Evolutionary conservation across 768 basidiomycete species (phyloP), one percentile per base, ranked within the genome.

Genomic region (Collybia sordida): DNA sequence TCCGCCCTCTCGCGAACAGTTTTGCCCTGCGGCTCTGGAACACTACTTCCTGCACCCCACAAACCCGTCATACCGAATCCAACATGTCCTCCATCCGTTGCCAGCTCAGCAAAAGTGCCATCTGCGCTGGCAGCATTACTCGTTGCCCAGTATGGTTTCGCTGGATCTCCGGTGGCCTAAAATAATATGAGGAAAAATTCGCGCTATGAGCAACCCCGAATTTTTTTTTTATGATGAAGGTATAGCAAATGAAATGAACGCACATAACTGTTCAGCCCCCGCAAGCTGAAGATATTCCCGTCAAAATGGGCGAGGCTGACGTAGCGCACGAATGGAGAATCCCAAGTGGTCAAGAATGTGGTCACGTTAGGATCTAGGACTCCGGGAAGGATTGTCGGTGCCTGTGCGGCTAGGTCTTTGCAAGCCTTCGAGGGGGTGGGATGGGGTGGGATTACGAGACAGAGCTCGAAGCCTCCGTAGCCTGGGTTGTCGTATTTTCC

Each of bases 1-100:
- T 64, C 63, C 3, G 65, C 57, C n/a, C 57, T 40, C 7, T 64
- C 63, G 37, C 54, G 52, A 8, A 51, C 53, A 3, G 62, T 52
- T 1, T 31, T 19, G 2, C 65, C 62, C 4, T 15, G 9, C 0
- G 59, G 59, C 35, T 44, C 49, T 27, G 46, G 31, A 12, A 62
- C 56, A 3, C 53, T 52, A 8, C 5, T 25, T 1, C 62, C 61
- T 1, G 59, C 56, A 21, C 62, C 64, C 62, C 63, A 62, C 4
- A 63, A 18, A 6, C 56, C 58, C 1, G 45, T 45, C 5, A 64
- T 8, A 1, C 57, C 61, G 39, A 65, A 37, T 6, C 58, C 58
- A 47, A 51, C 14, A 7, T 45, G 35, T 11, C 31, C 38, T n/a
- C 41, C 52, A 3, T 59, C 53, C 18, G 40, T 28, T 2, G 49